A percentile compares a stretch with the other conserved stretches of the same genome.
Evolutionary conservation across 2,329 filamentous ascomycete species (phyloP).

Genomic region (Sporothrix curviconia): DNA sequence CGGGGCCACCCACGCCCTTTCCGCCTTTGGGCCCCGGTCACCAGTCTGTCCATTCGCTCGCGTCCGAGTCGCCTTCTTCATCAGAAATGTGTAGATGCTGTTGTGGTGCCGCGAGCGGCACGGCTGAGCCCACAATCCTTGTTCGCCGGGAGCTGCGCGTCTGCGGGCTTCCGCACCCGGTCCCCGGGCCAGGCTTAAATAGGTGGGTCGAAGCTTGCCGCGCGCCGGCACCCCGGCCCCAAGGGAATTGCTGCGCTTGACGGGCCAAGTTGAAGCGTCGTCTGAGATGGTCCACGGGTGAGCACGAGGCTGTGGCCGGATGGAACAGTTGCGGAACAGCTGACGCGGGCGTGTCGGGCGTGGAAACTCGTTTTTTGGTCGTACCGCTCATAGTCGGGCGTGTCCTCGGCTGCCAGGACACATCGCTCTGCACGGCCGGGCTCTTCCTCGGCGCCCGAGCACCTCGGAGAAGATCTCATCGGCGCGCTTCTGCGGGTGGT

Average conservation of each 20-base stretch:
- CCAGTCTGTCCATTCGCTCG: constrained; percentile 19
- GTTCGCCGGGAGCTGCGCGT: constrained; percentile 44
- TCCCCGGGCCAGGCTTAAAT: constrained; percentile 35
- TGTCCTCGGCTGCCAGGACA: constrained; percentile 46
- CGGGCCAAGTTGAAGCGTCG: not conserved
- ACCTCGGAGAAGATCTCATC: constrained; percentile 50
- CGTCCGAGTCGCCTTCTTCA: constrained; percentile 27
- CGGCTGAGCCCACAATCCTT: constrained; percentile 47
- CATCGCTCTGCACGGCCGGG: constrained; percentile 49
- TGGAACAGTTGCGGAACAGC: constrained; percentile 23
- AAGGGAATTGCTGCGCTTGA: constrained; percentile 34
- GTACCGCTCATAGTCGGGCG: constrained; percentile 44
- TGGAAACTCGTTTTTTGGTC: constrained; percentile 30
- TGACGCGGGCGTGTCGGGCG: constrained; percentile 44
- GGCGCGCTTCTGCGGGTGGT: constrained; percentile 55
- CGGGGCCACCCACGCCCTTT: too few species aligned
- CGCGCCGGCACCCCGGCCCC: constrained; percentile 61
- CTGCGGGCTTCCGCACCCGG: constrained; percentile 49
- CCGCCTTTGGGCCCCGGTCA: too few species aligned
- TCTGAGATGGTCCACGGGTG: too few species aligned
- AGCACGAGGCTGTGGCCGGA: too few species aligned
- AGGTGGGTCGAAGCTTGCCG: constrained; percentile 32
- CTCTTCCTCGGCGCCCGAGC: constrained; percentile 54
- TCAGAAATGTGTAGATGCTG: constrained; percentile 46
- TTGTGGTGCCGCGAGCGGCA: constrained; percentile 40